A percentile compares a stretch with the other conserved stretches of the same genome.
Conservation (phyloP, 129 eudicot genomes). For the Flaveria trinervia region DNA sequence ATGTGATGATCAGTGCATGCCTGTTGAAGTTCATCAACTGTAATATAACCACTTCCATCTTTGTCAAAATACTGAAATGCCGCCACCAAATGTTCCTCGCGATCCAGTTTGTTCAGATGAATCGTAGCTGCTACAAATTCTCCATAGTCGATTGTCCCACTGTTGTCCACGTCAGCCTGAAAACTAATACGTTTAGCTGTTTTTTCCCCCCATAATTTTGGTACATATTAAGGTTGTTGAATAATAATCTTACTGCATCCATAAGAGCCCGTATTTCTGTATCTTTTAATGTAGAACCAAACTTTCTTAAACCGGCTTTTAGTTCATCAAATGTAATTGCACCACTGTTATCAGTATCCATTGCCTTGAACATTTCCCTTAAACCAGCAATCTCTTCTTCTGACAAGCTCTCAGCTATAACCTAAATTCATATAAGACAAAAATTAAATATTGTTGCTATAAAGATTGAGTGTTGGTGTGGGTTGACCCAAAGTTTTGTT, state of each 20-base stretch:
- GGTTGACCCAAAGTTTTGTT: too few species aligned
- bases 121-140: conserved; percentile 81
- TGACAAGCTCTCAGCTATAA: conserved; percentile 86
- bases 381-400: conserved; percentile 91
- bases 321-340: conserved; percentile 88
- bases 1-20: conserved; percentile 40
- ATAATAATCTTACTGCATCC: conserved; percentile 63
- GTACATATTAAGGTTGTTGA: background rate
- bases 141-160: conserved; percentile 83
- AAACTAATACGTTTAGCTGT: conserved; percentile 5
- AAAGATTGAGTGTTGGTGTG: background rate
- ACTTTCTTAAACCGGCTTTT: conserved; percentile 76
- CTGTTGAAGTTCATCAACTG: conserved; percentile 10
- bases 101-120: conserved; percentile 78
- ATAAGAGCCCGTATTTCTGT: conserved; percentile 83
- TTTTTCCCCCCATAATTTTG: background rate
- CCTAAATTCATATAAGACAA: conserved; percentile 38
- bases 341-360: conserved; percentile 58
- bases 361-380: conserved; percentile 72
- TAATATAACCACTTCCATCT: conserved; percentile 34
- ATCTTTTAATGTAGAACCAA: conserved; percentile 81
- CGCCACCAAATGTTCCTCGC: conserved; percentile 78
- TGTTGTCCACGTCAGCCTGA: conserved; percentile 78
- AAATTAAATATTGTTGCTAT: background rate
- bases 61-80: conserved; percentile 80